Conservation (phyloP, 352 stramenopile species). For the Pythium pyrilobum region DNA sequence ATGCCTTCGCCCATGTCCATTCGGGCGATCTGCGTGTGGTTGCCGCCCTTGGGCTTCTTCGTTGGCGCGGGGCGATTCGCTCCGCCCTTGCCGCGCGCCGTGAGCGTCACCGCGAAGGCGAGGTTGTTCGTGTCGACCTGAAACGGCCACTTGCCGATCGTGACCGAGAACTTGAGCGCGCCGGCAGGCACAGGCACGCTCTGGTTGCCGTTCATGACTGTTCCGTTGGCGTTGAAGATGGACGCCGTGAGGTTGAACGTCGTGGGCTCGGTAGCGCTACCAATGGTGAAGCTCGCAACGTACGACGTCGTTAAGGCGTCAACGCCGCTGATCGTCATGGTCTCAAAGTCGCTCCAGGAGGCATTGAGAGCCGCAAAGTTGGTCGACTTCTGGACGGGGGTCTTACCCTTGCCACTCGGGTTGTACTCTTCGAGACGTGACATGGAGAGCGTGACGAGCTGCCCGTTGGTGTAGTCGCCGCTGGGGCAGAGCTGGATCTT, state of each 20-base stretch:
- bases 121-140: conserved; percentile 14
- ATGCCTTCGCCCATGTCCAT: conserved; percentile 14
- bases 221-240: conserved; percentile 27
- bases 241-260: conserved; percentile 32
- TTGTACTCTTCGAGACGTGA: conserved; percentile 25
- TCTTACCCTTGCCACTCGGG: background rate
- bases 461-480: conserved; percentile 13
- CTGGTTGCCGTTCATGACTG: conserved; percentile 28
- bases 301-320: conserved; percentile 25
- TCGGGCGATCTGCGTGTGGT: conserved; percentile 14
- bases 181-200: conserved; percentile 27
- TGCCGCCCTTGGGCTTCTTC: conserved; percentile 18
- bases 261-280: background rate
- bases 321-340: conserved; percentile 6
- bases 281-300: conserved; percentile 11
- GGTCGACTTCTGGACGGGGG: conserved; percentile 6
- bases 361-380: conserved; percentile 23
- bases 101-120: conserved; percentile 26
- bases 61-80: background rate
- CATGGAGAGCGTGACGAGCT: conserved; percentile 17
- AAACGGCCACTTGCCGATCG: conserved; percentile 31
- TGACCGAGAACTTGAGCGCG: conserved; percentile 38
- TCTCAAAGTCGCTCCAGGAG: conserved; percentile 24
- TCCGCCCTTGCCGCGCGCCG: conserved; percentile 21
- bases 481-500: conserved; percentile 37